Conservation (phyloP, 495 filamentous ascomycete species). For the Xylona heveae region DNA sequence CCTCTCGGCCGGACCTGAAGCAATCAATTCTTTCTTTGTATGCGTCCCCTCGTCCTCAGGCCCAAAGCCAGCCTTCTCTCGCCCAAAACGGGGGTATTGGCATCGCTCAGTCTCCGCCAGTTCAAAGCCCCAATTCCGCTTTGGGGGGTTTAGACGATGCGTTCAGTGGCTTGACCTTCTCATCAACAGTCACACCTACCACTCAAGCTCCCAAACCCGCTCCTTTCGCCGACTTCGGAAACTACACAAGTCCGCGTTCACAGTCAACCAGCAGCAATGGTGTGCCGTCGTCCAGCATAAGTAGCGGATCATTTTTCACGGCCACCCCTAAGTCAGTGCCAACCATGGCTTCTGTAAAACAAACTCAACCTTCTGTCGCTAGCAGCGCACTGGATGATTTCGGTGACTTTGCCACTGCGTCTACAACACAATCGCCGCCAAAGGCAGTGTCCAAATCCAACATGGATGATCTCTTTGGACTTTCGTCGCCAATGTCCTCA, state of each 20-base stretch:
- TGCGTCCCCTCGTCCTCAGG: conserved; percentile 52
- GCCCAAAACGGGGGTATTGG: conserved; percentile 40
- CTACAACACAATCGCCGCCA: too few species aligned
- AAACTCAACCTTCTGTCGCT: too few species aligned
- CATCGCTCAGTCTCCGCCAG: conserved; percentile 35
- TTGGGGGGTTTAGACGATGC: conserved; percentile 68
- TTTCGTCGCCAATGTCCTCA: conserved; percentile 34
- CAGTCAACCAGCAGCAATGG: conserved; percentile 29
- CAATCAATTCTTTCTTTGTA: conserved; percentile 94
- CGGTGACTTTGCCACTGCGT: too few species aligned
- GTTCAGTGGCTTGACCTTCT: conserved; percentile 66
- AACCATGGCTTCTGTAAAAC: too few species aligned
- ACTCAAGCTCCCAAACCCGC: conserved; percentile 36
- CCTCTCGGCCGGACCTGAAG: conserved; percentile 83
- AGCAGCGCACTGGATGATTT: too few species aligned
- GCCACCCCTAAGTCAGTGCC: conserved; percentile 39
- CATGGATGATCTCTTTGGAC: conserved; percentile 61
- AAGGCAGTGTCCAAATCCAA: conserved; percentile 22
- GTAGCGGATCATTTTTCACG: conserved; percentile 60
- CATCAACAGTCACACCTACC: conserved; percentile 27
- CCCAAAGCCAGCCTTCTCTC: conserved; percentile 32
- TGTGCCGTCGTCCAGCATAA: conserved; percentile 28
- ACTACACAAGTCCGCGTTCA: conserved; percentile 33
- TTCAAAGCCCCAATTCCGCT: conserved; percentile 18
- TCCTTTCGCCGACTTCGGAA: conserved; percentile 54